These are phyloP conservation scores for Pontederia crassipes DNA, from an alignment of 176 grass and related monocot species.

Conservation along the genomic window DNA sequence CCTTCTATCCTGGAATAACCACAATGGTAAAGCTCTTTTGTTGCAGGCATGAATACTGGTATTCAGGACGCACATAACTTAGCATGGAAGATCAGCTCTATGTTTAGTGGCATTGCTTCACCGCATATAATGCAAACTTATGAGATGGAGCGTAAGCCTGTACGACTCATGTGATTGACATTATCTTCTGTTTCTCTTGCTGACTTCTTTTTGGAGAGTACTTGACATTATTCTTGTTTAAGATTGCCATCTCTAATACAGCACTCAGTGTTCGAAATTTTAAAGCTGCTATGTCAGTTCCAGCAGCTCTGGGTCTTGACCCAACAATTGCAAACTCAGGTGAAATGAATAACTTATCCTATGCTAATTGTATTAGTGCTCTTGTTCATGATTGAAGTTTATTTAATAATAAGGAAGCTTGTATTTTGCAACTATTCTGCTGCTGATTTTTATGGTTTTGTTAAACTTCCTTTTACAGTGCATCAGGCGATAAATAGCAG, in stretches of 20 bases:
- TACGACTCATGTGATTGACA: slow-evolving; percentile 37
- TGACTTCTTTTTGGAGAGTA: slow-evolving; percentile 5
- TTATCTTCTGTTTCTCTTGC: slow-evolving; percentile 4
- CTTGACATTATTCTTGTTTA: slow-evolving; percentile 21
- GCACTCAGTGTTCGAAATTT: slow-evolving; percentile 77
- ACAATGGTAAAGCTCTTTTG: slow-evolving; percentile 7
- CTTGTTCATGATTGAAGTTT: slow-evolving; percentile 16
- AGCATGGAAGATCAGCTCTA: slow-evolving; percentile 76
- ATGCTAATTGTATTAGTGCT: background rate
- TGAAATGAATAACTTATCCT: slow-evolving; percentile 1
- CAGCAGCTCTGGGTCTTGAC: slow-evolving; percentile 78
- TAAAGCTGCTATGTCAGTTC: slow-evolving; percentile 92
- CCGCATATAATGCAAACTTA: slow-evolving; percentile 69
- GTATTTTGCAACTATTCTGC: slow-evolving; percentile 3
- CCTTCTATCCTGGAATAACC: background rate
- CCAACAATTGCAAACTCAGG: slow-evolving; percentile 90
- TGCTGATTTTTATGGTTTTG: background rate
- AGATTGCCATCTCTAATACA: slow-evolving; percentile 95
- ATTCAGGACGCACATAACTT: slow-evolving; percentile 91
- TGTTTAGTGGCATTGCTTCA: slow-evolving; percentile 44
- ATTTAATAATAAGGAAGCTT: slow-evolving; percentile 1
- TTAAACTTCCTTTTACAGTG: slow-evolving; percentile 30
- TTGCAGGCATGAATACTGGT: slow-evolving; percentile 96
- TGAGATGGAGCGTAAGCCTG: slow-evolving; percentile 68
- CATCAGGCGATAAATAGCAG: slow-evolving; percentile 68